These are phyloP conservation scores for Oemleria cerasiformis DNA, from an alignment of 306 rosid genomes.

Conservation along the genomic window DNA sequence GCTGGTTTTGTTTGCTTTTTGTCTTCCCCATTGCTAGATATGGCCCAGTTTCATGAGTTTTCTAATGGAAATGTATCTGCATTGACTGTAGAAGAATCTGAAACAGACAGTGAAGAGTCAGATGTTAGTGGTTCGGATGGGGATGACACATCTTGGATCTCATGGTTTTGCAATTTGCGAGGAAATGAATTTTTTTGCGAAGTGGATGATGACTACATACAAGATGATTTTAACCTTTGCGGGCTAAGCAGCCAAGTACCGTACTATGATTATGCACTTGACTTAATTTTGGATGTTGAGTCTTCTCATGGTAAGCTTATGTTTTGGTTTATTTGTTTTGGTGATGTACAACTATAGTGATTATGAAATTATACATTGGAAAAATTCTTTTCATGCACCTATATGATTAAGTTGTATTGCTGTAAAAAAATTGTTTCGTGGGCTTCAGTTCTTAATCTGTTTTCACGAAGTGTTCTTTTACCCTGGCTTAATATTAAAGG, in stretches of 20 bases:
- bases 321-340: conserved; percentile 6
- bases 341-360: not conserved
- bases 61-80: conserved; percentile 29
- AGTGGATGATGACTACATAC: conserved; percentile 79
- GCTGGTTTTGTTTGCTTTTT: not conserved
- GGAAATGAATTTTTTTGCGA: conserved; percentile 84
- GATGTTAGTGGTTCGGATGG: conserved; percentile 86
- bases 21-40: not conserved
- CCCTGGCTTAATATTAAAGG: not conserved
- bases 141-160: conserved; percentile 78
- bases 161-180: conserved; percentile 87
- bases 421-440: not conserved
- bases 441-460: not conserved
- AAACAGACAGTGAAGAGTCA: conserved; percentile 71
- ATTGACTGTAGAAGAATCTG: conserved; percentile 63
- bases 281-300: conserved; percentile 75
- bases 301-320: conserved; percentile 62
- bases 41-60: not conserved
- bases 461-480: not conserved
- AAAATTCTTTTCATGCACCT: not conserved
- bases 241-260: conserved; percentile 86
- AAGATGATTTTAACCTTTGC: conserved; percentile 87
- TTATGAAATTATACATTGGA: not conserved
- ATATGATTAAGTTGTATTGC: not conserved
- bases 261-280: conserved; percentile 82